Percentiles rank a stretch among this genome's conserved stretches.
phyloP scores from a whole-genome alignment of 768 basidiomycete species.

The Termitomyces sp. region DNA sequence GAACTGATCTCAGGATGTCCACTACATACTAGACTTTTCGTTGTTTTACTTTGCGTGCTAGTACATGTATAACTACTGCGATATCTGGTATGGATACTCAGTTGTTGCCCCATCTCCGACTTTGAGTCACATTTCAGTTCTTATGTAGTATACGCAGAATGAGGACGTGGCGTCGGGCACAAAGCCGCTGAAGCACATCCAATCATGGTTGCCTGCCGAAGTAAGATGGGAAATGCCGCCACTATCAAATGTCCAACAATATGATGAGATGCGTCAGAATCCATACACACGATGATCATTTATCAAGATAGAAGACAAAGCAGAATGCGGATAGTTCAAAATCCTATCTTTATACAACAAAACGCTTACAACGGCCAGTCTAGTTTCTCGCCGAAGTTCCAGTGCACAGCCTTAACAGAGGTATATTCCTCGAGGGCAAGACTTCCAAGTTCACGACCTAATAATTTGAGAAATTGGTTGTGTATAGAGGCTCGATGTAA shows the following conservation, averaged over 20 bases:
- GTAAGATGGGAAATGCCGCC: not conserved
- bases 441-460: constrained; percentile 84
- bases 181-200: not conserved
- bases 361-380: constrained; percentile 65
- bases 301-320: not conserved
- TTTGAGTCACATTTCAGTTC: not conserved
- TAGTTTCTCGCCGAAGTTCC: constrained; percentile 80
- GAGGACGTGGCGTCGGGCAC: not conserved
- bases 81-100: not conserved
- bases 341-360: not conserved
- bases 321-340: not conserved
- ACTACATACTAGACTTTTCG: not conserved
- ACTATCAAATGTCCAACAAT: no score
- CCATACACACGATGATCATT: not conserved
- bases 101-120: not conserved
- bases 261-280: no score
- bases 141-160: no score
- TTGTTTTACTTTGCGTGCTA: not conserved
- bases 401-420: constrained; percentile 76
- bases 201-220: not conserved
- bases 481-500: not conserved
- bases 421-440: constrained; percentile 84
- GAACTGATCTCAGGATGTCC: not conserved
- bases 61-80: not conserved
- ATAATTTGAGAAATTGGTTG: constrained; percentile 18